Percentiles rank a stretch among this genome's conserved stretches.
Conservation (phyloP, 495 filamentous ascomycete species). For the Umbilicaria muhlenbergii region DNA sequence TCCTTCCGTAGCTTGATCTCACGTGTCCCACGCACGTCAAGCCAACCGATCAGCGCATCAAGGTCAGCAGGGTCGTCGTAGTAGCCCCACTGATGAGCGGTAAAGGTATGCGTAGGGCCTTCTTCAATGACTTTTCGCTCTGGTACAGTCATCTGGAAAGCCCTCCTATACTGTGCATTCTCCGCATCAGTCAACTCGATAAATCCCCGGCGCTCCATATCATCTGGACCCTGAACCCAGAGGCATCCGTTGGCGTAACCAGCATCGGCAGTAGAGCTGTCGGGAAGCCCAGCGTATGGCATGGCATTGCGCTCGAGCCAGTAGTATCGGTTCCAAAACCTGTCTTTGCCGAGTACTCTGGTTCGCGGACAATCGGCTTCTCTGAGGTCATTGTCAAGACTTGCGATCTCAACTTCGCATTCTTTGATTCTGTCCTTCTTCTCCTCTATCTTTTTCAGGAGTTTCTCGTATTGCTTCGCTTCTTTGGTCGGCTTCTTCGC, state of each 20-base stretch:
- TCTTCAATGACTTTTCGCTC: constrained; percentile 82
- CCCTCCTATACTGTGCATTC: constrained; percentile 38
- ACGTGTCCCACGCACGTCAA: constrained; percentile 69
- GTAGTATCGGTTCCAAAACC: constrained; percentile 96
- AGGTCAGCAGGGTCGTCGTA: constrained; percentile 65
- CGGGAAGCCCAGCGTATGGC: constrained; percentile 80
- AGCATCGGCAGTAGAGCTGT: constrained; percentile 73
- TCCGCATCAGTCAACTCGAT: constrained; percentile 62
- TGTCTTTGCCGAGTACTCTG: constrained; percentile 73
- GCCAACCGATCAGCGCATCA: constrained; percentile 69
- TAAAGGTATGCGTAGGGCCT: constrained; percentile 60
- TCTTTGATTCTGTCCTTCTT: constrained; percentile 63
- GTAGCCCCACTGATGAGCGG: constrained; percentile 78
- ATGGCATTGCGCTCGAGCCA: constrained; percentile 99
- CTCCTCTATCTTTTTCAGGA: constrained; percentile 75
- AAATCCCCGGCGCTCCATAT: constrained; percentile 71
- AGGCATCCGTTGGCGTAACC: constrained; percentile 86
- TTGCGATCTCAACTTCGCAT: constrained; percentile 68
- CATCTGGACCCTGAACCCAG: constrained; percentile 92
- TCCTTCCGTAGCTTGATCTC: constrained; percentile 79
- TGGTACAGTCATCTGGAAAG: constrained; percentile 63
- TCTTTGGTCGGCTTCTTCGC: constrained; percentile 76
- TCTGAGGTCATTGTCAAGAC: constrained; percentile 78
- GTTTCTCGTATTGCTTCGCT: constrained; percentile 65
- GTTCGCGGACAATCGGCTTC: constrained; percentile 88